These are phyloP conservation scores for Vigna unguiculata DNA, from an alignment of 306 rosid species.

Conservation along the genomic window DNA sequence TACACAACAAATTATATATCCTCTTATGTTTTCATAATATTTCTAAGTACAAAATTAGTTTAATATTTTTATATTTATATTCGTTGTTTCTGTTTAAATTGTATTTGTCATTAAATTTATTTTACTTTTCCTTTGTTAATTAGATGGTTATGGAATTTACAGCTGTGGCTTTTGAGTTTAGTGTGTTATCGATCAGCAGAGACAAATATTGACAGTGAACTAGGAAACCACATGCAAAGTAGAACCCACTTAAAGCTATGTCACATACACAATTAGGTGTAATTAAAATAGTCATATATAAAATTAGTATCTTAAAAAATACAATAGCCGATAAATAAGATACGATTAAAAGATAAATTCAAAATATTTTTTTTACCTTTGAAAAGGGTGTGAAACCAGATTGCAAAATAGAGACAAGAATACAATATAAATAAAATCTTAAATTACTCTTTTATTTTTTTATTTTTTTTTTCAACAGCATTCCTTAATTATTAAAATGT, in stretches of 20 bases:
- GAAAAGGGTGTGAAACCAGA: too few species aligned
- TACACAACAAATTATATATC: background rate
- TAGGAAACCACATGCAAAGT: conserved; percentile 54
- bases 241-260: conserved; percentile 41
- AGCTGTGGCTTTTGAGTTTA: too few species aligned
- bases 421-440: too few species aligned
- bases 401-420: too few species aligned
- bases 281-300: conserved; percentile 13
- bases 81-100: background rate
- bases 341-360: background rate
- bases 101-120: background rate
- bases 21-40: too few species aligned
- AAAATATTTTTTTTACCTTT: too few species aligned
- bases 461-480: too few species aligned
- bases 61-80: too few species aligned
- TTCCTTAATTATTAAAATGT: too few species aligned
- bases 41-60: too few species aligned
- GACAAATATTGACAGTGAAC: conserved; percentile 47
- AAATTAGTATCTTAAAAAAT: background rate
- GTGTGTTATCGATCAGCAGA: background rate
- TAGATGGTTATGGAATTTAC: conserved; percentile 42
- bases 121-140: conserved; percentile 10
- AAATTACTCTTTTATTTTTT: too few species aligned
- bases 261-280: conserved; percentile 5
- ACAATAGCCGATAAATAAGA: background rate